Conservation (phyloP, 1,284 basidiomycete genomes). For the Violaceomyces palustris region DNA sequence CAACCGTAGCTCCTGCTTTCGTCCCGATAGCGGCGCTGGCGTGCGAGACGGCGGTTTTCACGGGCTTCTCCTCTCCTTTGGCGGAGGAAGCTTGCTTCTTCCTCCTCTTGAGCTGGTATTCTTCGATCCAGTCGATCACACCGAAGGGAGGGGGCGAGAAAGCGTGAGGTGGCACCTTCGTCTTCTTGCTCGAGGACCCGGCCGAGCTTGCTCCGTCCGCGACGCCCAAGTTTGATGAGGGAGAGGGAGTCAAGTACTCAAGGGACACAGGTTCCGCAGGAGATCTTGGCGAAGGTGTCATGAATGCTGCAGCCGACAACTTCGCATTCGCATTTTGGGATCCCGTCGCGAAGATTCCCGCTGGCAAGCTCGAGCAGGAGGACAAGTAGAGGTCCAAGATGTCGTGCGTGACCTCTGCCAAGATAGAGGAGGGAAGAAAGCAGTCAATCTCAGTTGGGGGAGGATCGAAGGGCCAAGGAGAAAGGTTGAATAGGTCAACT, state of each 20-base stretch:
- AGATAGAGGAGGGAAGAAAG: background rate
- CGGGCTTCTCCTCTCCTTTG: too few relatives aligned
- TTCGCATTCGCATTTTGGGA: background rate
- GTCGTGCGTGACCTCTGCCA: constrained; percentile 20
- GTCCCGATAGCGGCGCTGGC: background rate
- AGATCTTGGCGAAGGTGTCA: constrained; percentile 21
- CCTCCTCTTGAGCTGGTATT: constrained; percentile 2
- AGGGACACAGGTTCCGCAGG: constrained; percentile 14
- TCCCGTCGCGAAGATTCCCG: background rate
- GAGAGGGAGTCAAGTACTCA: constrained; percentile 8
- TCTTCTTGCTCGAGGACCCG: constrained; percentile 1
- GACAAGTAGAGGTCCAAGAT: constrained; percentile 28
- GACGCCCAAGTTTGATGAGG: constrained; percentile 9
- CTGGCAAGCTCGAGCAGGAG: background rate
- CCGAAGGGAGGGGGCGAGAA: constrained; percentile 29
- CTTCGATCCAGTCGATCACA: constrained; percentile 26
- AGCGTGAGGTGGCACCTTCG: constrained; percentile 21
- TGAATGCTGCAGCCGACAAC: constrained; percentile 19
- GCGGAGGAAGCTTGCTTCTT: background rate
- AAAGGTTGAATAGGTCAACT: background rate
- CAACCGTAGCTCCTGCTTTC: background rate
- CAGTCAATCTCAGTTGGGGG: background rate
- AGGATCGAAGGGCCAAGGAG: background rate
- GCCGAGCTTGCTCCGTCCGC: constrained; percentile 2
- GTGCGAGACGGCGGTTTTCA: background rate